These are phyloP conservation scores for Elasticomyces elasticus DNA, from an alignment of 495 filamentous ascomycete species.

Conservation along the genomic window DNA sequence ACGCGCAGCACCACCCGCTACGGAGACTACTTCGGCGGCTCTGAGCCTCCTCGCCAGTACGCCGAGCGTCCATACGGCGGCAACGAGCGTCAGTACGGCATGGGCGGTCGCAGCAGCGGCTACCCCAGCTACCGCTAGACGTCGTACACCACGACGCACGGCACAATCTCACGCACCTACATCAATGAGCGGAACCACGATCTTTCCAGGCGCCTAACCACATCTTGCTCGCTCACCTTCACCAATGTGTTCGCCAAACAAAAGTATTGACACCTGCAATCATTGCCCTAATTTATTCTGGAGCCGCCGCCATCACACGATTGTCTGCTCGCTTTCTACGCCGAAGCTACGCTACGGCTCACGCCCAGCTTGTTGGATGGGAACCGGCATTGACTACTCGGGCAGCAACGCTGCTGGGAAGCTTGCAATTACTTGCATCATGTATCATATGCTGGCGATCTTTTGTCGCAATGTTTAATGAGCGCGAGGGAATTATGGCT, in stretches of 20 bases:
- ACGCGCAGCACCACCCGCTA: constrained; percentile 50
- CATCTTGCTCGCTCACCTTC: background rate
- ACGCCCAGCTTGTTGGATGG: constrained; percentile 7
- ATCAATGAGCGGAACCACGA: background rate
- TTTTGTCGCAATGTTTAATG: constrained; percentile 9
- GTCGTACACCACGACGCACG: background rate
- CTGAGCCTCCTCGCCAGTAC: constrained; percentile 8
- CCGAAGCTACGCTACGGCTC: constrained; percentile 11
- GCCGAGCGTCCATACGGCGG: too few species aligned
- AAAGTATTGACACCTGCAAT: background rate
- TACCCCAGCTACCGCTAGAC: constrained; percentile 15
- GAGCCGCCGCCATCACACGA: background rate
- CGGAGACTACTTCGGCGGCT: constrained; percentile 25
- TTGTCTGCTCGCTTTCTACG: constrained; percentile 12
- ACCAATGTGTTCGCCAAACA: background rate
- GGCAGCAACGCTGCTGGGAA: constrained; percentile 12
- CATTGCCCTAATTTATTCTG: background rate
- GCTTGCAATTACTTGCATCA: constrained; percentile 5
- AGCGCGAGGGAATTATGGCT: background rate
- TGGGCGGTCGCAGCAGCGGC: constrained; percentile 4
- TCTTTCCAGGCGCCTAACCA: background rate
- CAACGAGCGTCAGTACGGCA: constrained; percentile 18
- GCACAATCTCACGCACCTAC: background rate
- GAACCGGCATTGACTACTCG: constrained; percentile 4
- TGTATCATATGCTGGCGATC: constrained; percentile 15